Base-by-base conservation (phyloP, 2,329 filamentous ascomycete species). In the Phoma sp. region DNA sequence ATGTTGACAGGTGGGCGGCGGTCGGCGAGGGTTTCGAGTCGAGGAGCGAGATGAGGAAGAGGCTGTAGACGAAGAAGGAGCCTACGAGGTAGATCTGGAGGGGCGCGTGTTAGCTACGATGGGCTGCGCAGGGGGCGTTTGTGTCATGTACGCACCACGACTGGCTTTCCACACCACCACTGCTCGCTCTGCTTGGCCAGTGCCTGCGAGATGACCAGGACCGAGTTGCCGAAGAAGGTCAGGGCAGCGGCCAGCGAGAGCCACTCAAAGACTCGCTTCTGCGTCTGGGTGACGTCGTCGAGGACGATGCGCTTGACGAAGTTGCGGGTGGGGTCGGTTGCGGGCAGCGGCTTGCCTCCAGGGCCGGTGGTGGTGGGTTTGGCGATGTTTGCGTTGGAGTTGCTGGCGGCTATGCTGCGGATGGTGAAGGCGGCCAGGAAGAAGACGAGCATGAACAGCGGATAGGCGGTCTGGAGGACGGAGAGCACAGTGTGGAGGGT, bases 311-410 rank as follows among this genome's bases (percentile, higher is more conserved):
- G 79, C 61, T 79, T 78, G 72, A 81, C 69, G 53, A 71, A 65
- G 68, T 75, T 69, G 67, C 64, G 73, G 45, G 72, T 76, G 61
- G 74, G 76, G 66, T 77, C 80, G 69, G 75, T 85, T 71, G 87
- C 89, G 56, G 92, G 92, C 49, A 97, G 80, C 31, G 92, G 92
- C 74, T 96, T 93, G 63, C 93, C 94, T 51, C 91, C 93, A 1
- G 93, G 92, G n/a, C 93, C 93, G 48, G 83, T 87, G 62, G 84
- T 83, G 56, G 77, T 73, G 37, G 76, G 71, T 65, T 79, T 73
- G 40, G 78, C 74, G 59, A 75, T 74, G 59, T 80, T 77, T 63
- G 78, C 78, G 69, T 74, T 76, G 55, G 65, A 64, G 61, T 74
- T 81, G 63, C 76, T 76, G 35, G 83, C 80, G 57, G 82, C 69